Conservation (phyloP, 2,329 filamentous ascomycete genomes). For the Cytospora chrysosperma region DNA sequence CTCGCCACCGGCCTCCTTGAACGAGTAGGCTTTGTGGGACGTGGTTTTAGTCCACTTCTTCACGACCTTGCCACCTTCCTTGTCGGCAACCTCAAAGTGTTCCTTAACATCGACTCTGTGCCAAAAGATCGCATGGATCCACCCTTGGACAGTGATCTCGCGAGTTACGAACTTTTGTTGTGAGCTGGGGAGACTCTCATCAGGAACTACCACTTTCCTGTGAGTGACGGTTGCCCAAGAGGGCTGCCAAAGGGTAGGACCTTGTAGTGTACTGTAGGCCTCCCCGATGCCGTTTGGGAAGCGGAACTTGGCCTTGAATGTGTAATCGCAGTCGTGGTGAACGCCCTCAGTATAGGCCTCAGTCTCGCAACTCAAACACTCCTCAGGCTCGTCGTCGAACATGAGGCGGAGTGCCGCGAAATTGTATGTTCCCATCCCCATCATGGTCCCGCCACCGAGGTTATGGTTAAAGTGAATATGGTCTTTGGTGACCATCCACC, state of each 20-base stretch:
- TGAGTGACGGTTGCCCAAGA: conserved; percentile 29
- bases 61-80: conserved; percentile 22
- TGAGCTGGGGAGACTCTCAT: conserved; percentile 24
- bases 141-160: conserved; percentile 31
- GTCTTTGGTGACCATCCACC: conserved; percentile 27
- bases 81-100: conserved; percentile 31
- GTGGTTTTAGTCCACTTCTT: conserved; percentile 28
- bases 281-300: conserved; percentile 40
- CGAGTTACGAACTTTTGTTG: conserved; percentile 31
- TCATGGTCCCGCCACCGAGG: conserved; percentile 31
- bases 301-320: conserved; percentile 37
- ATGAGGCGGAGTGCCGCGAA: conserved; percentile 39
- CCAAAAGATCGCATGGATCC: conserved; percentile 30
- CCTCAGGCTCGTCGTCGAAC: conserved; percentile 39
- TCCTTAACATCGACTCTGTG: conserved; percentile 40
- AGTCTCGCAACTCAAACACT: conserved; percentile 37
- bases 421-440: conserved; percentile 43
- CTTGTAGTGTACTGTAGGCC: conserved; percentile 31
- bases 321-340: conserved; percentile 32
- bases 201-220: conserved; percentile 29
- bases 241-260: conserved; percentile 23
- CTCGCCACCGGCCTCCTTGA: conserved; percentile 32
- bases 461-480: conserved; percentile 37
- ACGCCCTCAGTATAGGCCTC: conserved; percentile 27
- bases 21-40: conserved; percentile 37